phyloP scores from a whole-genome alignment of 2,329 filamentous ascomycete species.

The Fusarium staphyleae region DNA sequence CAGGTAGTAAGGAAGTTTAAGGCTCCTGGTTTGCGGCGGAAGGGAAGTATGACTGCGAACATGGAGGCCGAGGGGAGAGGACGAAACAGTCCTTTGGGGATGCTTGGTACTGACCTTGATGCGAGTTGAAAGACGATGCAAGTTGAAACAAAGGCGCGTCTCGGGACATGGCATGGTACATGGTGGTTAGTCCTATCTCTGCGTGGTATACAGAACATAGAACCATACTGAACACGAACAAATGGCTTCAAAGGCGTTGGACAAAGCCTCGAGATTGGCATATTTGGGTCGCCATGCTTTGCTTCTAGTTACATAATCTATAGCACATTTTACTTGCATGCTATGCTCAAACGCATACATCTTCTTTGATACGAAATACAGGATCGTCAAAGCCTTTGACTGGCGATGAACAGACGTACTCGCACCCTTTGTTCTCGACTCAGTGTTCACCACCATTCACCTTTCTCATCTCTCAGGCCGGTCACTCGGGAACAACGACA shows the following conservation, averaged over 20 bases:
- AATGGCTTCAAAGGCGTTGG: background rate
- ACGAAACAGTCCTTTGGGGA: conserved; percentile 16
- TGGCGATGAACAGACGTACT: no score
- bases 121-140: conserved; percentile 16
- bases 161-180: conserved; percentile 2
- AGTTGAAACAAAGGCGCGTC: background rate
- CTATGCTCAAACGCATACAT: no score
- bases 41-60: conserved; percentile 49
- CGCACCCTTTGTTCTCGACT: no score
- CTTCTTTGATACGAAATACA: no score
- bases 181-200: background rate
- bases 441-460: no score
- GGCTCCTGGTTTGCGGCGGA: conserved; percentile 58
- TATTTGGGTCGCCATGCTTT: no score
- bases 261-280: no score
- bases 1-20: conserved; percentile 74
- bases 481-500: no score
- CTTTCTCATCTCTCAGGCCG: no score
- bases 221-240: background rate
- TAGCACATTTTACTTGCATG: no score
- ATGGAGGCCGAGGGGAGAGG: conserved; percentile 35
- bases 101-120: conserved; percentile 12
- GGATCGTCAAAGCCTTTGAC: no score
- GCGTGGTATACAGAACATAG: background rate
- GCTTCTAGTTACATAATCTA: no score